Evolutionary conservation across 2,329 filamentous ascomycete genomes (phyloP).

Genomic region (Ophiostoma populinum): DNA sequence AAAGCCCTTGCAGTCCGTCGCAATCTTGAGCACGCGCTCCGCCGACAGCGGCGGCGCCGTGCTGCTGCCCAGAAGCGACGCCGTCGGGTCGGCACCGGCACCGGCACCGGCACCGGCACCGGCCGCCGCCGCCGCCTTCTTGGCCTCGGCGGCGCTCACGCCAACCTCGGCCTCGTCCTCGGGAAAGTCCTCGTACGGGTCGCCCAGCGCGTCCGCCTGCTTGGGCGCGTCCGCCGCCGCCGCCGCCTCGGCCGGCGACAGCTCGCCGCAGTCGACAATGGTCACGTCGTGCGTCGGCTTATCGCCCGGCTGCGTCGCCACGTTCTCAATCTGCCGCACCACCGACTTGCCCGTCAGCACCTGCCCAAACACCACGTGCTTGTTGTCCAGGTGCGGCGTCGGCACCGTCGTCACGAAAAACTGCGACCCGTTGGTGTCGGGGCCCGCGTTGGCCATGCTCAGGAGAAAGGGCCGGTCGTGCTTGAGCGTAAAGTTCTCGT

Average conservation of each 20-base stretch:
- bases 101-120: not conserved
- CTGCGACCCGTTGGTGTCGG: conserved; percentile 87
- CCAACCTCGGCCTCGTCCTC: conserved; percentile 48
- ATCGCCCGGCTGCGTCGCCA: conserved; percentile 55
- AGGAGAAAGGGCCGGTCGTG: conserved; percentile 87
- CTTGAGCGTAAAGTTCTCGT: conserved; percentile 87
- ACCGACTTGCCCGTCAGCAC: conserved; percentile 86
- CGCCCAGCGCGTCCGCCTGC: conserved; percentile 62
- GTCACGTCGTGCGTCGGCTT: conserved; percentile 58
- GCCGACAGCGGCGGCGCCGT: conserved; percentile 38
- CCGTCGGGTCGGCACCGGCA: conserved; percentile 5
- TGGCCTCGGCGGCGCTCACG: conserved; percentile 41
- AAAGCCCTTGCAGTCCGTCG: conserved; percentile 70
- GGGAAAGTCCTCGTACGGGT: conserved; percentile 89
- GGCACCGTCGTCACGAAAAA: conserved; percentile 95
- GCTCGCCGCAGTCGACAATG: conserved; percentile 74
- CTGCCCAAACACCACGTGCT: conserved; percentile 91
- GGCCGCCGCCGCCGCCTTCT: not conserved
- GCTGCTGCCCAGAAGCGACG: conserved; percentile 3
- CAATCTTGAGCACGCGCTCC: conserved; percentile 57
- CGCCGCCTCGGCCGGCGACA: conserved; percentile 52
- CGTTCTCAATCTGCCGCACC: conserved; percentile 77
- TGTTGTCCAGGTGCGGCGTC: conserved; percentile 88
- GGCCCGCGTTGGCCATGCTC: conserved; percentile 95
- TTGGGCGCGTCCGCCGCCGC: conserved; percentile 41